These are phyloP conservation scores for Colletotrichum liaoningense DNA, from an alignment of 2,329 filamentous ascomycete genomes.

Conservation along the genomic window DNA sequence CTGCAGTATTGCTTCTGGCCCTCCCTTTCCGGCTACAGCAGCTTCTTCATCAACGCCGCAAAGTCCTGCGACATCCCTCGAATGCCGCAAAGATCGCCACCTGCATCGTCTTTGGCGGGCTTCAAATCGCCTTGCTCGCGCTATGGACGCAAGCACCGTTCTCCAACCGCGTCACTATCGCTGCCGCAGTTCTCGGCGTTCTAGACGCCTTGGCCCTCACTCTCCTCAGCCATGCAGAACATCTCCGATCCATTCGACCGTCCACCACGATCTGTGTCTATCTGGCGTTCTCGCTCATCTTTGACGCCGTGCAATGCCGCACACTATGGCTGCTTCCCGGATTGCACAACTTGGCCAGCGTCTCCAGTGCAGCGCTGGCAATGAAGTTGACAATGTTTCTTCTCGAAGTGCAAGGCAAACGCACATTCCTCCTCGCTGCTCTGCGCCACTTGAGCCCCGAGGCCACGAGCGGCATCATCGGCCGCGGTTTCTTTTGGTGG, in stretches of 20 bases:
- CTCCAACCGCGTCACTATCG: constrained; percentile 44
- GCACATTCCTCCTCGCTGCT: not conserved
- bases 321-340: constrained; percentile 46
- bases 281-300: constrained; percentile 44
- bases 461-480: constrained; percentile 41
- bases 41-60: constrained; percentile 41
- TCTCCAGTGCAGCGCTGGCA: constrained; percentile 38
- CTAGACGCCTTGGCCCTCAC: constrained; percentile 42
- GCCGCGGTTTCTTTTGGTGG: constrained; percentile 47
- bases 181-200: constrained; percentile 43
- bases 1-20: constrained; percentile 44
- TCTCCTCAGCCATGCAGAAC: constrained; percentile 44
- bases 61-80: constrained; percentile 41
- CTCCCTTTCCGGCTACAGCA: constrained; percentile 45
- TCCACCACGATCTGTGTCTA: constrained; percentile 46
- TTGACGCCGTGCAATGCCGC: constrained; percentile 46
- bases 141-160: constrained; percentile 40
- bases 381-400: constrained; percentile 42
- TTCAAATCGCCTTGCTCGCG: constrained; percentile 43
- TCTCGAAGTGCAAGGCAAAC: constrained; percentile 39
- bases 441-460: constrained; percentile 2
- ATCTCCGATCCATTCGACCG: constrained; percentile 47
- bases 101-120: constrained; percentile 14
- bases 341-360: constrained; percentile 40
- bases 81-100: constrained; percentile 31